Evolutionary conservation across 306 rosid species (phyloP), one percentile per base, ranked within the genome.

Genomic region (Cicer yamashitae): DNA sequence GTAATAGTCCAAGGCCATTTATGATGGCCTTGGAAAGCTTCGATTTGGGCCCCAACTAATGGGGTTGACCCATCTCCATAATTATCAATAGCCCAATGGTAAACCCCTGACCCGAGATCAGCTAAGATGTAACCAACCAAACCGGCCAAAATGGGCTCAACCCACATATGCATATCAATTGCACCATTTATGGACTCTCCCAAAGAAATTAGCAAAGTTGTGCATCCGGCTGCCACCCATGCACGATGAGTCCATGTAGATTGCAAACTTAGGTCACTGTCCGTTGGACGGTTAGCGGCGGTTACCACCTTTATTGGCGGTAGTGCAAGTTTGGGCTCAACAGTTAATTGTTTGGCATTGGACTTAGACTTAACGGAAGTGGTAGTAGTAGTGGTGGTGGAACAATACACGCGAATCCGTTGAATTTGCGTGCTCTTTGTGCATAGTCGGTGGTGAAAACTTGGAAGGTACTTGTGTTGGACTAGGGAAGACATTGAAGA

Each of bases 1-100:
- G 92, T 91, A 44, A 94, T 94, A 1, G 91, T 91, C 96, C 97
- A 90, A 3, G 98, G 98, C 88, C 87, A 84, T 84, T 88, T 90
- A 14, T 94, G 98, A 67, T 94, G 98, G 3, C 98, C 96, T 84
- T 91, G 97, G 9, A 94, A 94, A 1, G 92, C 97, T 8, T 90
- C 96, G 8, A 91, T 94, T 56, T 94, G 98, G 10, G 84, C 8
- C 8, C 98, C 98, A 50, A 94, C 82, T 10, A 90, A 3, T 61
- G 96, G 96, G 38, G 92, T 90, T 2, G 93, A 81, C 1, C 67
- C 84, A 39, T 78, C 82, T 0, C 97, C 97, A 17, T 91, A 94
- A 18, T 94, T 94, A 59, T 91, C 97, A 34, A 94, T 91, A 10
- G 85, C 89, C 98, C 97, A 94, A 10, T 94, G 98, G 69, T 91